Base-by-base conservation (phyloP, 2,329 filamentous ascomycete genomes). In the Berkeleyomyces rouxiae region DNA sequence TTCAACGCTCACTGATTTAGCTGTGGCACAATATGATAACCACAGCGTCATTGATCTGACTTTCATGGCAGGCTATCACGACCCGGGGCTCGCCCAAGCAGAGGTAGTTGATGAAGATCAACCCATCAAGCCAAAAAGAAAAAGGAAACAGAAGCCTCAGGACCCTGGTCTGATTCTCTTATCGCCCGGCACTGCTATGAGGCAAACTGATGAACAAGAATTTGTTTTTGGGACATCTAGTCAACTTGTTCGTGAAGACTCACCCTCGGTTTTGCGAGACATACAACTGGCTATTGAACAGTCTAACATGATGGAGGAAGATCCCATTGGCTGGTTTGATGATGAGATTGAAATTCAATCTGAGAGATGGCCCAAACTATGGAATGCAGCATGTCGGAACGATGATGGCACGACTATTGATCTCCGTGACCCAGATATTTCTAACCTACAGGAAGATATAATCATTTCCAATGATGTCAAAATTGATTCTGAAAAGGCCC, bases 211-310 rank as follows among this genome's bases (percentile, higher is more conserved):
- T 2, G 76, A 80, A 1, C 90, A 93, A 70, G 83, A 90, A 65
- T 88, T 91, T 69, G 74, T 95, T 0, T 95, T 95, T 72, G 90
- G 89, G 0, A 93, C 89, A 0, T 91, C 87, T 1, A 95, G 90
- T 70, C 90, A 95, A 70, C 74, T 95, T 33, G 86, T 85, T 11
- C 75, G 79, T 62, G 87, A 90, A 63, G 82, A 90, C 43, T 88
- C 86, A 0, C 86, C 87, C 0, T 80, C 79, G 0, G 79, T 84
- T 33, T 71, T 88, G 13, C 78, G 79, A 39, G 80, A 87, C 55
- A 72, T 88, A 23, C 82, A 87, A 61, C 70, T 76, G 61, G 84
- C 83, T 1, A 79, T 87, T 66, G 78, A 77, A 65, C 76, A 75
- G 44, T 88, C 85, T 0, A 85, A 82, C 40, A 64, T 69, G 33